Base-by-base conservation (phyloP, 129 eudicot genomes). In the Heracleum sosnowskyi region DNA sequence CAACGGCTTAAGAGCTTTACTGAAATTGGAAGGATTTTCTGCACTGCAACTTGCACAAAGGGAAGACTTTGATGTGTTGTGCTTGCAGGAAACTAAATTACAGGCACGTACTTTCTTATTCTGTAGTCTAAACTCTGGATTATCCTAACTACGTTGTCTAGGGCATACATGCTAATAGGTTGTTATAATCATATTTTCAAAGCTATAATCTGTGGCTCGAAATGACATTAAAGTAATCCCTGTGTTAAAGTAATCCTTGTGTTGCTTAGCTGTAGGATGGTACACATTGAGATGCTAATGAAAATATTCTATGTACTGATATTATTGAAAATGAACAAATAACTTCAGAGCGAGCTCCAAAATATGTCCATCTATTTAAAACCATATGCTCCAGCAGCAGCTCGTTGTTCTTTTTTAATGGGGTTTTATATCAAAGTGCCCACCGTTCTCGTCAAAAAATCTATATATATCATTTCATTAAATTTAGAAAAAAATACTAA, bases 21-120 rank as follows among this genome's bases (percentile, higher is more conserved):
- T 92, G 74, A 92, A 92, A 81, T 83, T 86, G 60, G 93, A 90
- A 72, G 86, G 83, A 45, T 90, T 88, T 86, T 87, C 93, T 18
- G 92, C 88, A 18, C 44, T 86, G 66, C 85, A 88, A 82, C 92
- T 95, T 88, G 97, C 98, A 57, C 83, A 86, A 78, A 88, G 99
- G 86, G 99, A 96, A 84, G 87, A 89, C 82, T 96, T 96, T 81
- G 99, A 96, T 80, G 87, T 96, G 9, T 83, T 96, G 77, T 96
- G 99, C 88, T 86, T 96, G 86, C 99, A 96, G 76, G 99, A 96
- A 89, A 96, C 99, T 22, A 96, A 96, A 85, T 75, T 96, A 47
- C 99, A 96, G 97, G 99, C 81, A 80, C 69, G 85, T 77, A 36
- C 77, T 63, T 47, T 29, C 44, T 69, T 22, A 51, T 69, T 35